Evolutionary conservation across 139 green algal species (phyloP).

Genomic region (Micractinium conductrix): DNA sequence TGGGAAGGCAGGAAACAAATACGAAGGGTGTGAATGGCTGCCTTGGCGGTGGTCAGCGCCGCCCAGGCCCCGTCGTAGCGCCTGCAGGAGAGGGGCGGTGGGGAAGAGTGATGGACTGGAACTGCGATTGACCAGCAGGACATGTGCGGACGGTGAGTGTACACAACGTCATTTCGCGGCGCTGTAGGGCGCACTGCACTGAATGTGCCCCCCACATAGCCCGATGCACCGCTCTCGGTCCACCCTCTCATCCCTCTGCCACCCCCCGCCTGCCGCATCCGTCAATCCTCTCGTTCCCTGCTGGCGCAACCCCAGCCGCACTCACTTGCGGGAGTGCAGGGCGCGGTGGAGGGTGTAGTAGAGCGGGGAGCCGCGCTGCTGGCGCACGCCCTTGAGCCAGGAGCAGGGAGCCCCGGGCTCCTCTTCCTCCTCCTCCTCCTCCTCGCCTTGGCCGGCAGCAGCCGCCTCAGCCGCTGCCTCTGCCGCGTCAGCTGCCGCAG

Average conservation of each 20-base stretch:
- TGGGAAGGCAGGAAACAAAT: neutral
- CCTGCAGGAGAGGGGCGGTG: neutral
- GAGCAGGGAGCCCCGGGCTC: too few relatives aligned
- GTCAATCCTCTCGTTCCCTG: too few relatives aligned
- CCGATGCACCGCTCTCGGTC: too few relatives aligned
- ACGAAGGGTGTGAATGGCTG: neutral
- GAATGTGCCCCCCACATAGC: too few relatives aligned
- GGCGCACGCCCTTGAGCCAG: neutral
- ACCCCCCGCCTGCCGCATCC: neutral
- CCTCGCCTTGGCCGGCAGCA: neutral
- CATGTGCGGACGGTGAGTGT: too few relatives aligned
- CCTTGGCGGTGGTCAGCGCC: neutral
- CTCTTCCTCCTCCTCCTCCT: neutral
- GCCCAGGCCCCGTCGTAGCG: too few relatives aligned
- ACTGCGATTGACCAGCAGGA: too few relatives aligned
- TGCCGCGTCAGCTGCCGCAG: too few relatives aligned
- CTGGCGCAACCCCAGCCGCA: neutral
- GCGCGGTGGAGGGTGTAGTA: constrained; percentile 13
- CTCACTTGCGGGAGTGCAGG: constrained; percentile 24
- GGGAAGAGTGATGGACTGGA: neutral
- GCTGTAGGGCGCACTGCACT: too few relatives aligned
- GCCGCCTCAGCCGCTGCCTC: too few relatives aligned
- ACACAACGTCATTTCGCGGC: too few relatives aligned
- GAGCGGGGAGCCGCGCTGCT: neutral
- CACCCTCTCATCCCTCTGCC: neutral